Percentiles rank a stretch among this genome's conserved stretches.
phyloP scores from a whole-genome alignment of 2,329 filamentous ascomycete genomes.

The Pseudocercospora pini-densiflorae region DNA sequence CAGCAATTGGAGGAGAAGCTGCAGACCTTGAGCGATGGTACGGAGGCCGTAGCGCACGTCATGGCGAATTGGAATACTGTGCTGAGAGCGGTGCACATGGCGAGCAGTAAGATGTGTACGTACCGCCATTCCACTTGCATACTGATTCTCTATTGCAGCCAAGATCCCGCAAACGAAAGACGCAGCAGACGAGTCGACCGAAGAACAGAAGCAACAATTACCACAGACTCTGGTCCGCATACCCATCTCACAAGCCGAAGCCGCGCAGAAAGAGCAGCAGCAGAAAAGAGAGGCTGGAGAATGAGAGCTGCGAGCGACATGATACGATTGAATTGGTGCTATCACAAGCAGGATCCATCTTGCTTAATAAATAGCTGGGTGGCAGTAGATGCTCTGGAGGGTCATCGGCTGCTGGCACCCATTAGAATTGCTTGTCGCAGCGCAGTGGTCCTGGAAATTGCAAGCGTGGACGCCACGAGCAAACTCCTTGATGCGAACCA shows the following conservation, averaged over 20 bases:
- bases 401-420: background rate
- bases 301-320: constrained; percentile 9
- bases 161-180: constrained; percentile 64
- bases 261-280: constrained; percentile 35
- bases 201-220: constrained; percentile 55
- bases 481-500: no score
- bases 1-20: constrained; percentile 79
- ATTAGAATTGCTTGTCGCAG: no score
- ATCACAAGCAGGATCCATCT: background rate
- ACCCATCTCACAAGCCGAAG: constrained; percentile 70
- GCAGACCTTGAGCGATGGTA: constrained; percentile 76
- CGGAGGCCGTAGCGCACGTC: constrained; percentile 84
- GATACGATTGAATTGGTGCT: background rate
- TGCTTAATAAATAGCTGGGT: background rate
- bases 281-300: constrained; percentile 24
- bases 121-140: background rate
- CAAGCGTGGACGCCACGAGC: no score
- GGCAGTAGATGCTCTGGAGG: background rate
- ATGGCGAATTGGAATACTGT: constrained; percentile 89
- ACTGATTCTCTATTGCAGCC: constrained; percentile 57
- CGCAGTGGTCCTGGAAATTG: no score
- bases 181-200: constrained; percentile 42
- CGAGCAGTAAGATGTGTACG: constrained; percentile 62
- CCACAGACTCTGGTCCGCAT: constrained; percentile 85
- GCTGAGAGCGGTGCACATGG: constrained; percentile 82